Evolutionary conservation across 805 yeast genomes (phyloP).

Genomic region (Yamadazyma scolyti): DNA sequence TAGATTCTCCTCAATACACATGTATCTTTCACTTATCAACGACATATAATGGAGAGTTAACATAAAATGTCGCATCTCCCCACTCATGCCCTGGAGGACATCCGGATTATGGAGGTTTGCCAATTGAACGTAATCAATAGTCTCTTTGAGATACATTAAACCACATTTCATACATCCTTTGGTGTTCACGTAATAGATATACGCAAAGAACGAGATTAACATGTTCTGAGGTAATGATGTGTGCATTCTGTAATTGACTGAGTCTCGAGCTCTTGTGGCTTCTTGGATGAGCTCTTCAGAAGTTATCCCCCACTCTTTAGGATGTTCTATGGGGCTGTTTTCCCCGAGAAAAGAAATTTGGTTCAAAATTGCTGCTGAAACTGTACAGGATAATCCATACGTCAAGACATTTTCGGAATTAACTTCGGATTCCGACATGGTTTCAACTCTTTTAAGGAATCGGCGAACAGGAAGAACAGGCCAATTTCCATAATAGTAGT

Average conservation of each 20-base stretch:
- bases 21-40: conserved; percentile 32
- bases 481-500: conserved; percentile 37
- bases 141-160: conserved; percentile 28
- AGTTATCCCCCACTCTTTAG: conserved; percentile 12
- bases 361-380: conserved; percentile 27
- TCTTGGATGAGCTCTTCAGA: conserved; percentile 15
- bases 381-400: conserved; percentile 28
- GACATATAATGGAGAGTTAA: conserved; percentile 31
- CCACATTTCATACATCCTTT: conserved; percentile 22
- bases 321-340: conserved; percentile 8
- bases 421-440: too few species aligned
- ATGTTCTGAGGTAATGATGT: conserved; percentile 23
- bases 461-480: conserved; percentile 26
- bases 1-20: conserved; percentile 30
- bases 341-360: conserved; percentile 13
- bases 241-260: conserved; percentile 18
- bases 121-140: conserved; percentile 31
- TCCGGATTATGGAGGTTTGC: conserved; percentile 24
- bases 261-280: conserved; percentile 19
- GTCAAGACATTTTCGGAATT: conserved; percentile 7
- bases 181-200: conserved; percentile 25
- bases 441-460: conserved; percentile 15
- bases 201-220: conserved; percentile 29
- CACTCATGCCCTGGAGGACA: conserved; percentile 11
- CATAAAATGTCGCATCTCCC: conserved; percentile 26